phyloP scores from a whole-genome alignment of 371 early-diverging fungal species.

The Homolaphlyctis polyrhiza region DNA sequence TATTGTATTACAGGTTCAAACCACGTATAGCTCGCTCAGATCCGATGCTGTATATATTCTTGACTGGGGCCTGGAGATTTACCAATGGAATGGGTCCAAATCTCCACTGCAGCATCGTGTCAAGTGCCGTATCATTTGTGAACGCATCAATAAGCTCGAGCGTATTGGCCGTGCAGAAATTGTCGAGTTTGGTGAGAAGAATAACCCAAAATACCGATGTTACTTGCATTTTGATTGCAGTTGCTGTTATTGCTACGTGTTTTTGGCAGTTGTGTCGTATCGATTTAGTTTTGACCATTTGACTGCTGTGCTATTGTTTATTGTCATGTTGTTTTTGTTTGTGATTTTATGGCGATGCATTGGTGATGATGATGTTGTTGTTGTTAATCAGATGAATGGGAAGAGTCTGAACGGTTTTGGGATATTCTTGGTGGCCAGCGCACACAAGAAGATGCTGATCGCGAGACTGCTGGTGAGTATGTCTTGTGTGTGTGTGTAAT shows the following conservation, averaged over 20 bases:
- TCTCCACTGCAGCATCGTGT: constrained; percentile 13
- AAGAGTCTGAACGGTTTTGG: constrained; percentile 25
- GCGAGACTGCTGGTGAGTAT: too few species aligned
- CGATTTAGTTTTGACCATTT: too few species aligned
- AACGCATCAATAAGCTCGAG: constrained; percentile 29
- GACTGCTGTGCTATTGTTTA: neutral
- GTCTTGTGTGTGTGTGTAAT: constrained; percentile 8
- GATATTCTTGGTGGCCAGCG: constrained; percentile 21
- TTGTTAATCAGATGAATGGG: too few species aligned
- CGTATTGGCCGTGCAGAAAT: constrained; percentile 26
- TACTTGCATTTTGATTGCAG: neutral
- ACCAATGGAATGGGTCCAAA: constrained; percentile 38
- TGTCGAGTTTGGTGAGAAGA: constrained; percentile 31
- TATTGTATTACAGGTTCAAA: constrained; percentile 25
- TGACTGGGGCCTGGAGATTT: constrained; percentile 34
- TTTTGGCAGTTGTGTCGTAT: too few species aligned
- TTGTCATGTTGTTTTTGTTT: neutral
- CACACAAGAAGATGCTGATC: neutral
- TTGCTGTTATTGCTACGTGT: too few species aligned
- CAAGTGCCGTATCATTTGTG: constrained; percentile 31
- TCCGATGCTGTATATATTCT: constrained; percentile 26
- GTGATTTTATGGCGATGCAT: too few species aligned
- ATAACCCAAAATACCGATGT: constrained; percentile 11
- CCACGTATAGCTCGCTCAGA: constrained; percentile 15
- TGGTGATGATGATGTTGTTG: too few species aligned